These are phyloP conservation scores for Candida caryicola DNA, from an alignment of 805 yeast genomes.

Conservation along the genomic window DNA sequence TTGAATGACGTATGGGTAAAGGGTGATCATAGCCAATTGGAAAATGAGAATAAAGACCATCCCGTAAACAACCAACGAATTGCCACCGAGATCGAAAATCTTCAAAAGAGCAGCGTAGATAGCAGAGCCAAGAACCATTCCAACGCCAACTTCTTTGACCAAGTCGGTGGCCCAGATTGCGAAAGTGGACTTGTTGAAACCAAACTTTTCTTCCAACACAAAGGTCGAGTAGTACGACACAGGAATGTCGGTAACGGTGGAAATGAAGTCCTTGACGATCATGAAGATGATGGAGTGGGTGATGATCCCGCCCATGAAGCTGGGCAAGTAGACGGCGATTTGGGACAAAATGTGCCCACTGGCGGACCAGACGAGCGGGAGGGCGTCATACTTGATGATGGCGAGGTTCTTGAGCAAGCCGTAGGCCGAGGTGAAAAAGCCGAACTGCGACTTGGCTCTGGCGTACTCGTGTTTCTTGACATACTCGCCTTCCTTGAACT, in stretches of 20 bases:
- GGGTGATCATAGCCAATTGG: conserved; percentile 70
- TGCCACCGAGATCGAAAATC: conserved; percentile 77
- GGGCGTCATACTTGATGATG: conserved; percentile 55
- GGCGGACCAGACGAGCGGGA: conserved; percentile 37
- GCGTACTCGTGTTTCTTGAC: conserved; percentile 76
- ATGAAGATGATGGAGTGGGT: conserved; percentile 68
- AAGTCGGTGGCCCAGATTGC: conserved; percentile 71
- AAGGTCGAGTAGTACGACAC: conserved; percentile 72
- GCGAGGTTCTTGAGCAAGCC: conserved; percentile 55
- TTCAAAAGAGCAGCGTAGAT: conserved; percentile 71
- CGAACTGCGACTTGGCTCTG: conserved; percentile 71
- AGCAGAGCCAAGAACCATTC: conserved; percentile 65
- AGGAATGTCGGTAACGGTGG: conserved; percentile 62
- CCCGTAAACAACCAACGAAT: conserved; percentile 75
- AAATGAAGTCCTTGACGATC: conserved; percentile 49
- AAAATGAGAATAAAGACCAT: conserved; percentile 68
- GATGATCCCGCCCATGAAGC: conserved; percentile 52
- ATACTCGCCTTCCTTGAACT: conserved; percentile 71
- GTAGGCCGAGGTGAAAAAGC: conserved; percentile 52
- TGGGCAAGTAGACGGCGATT: conserved; percentile 42
- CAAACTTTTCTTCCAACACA: conserved; percentile 87
- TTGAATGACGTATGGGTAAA: conserved; percentile 81
- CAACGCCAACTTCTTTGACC: conserved; percentile 56
- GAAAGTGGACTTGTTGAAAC: conserved; percentile 84
- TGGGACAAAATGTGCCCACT: conserved; percentile 61